Base-by-base conservation (phyloP, 2,329 filamentous ascomycete genomes). In the Leptosphaerulina australis region DNA sequence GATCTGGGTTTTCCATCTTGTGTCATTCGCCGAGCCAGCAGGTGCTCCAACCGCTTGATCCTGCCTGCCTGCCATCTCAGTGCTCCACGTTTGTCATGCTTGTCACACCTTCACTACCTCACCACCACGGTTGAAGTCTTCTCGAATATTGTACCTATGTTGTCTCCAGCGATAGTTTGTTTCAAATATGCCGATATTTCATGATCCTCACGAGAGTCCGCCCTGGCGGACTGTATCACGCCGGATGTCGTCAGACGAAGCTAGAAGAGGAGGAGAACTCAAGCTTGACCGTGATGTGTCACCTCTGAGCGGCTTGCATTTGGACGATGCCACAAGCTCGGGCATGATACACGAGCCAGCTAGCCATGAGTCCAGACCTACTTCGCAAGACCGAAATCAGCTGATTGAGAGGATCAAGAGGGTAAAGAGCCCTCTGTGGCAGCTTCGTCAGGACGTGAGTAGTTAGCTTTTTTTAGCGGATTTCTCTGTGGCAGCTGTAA, bases 321-420 rank as follows among this genome's bases (percentile, higher is more conserved):
- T 58, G 20, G 39, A 49, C 26, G 31, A 43, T 40, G 18, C 54
- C 9, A 24, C 28, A 20, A 40, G 44, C 1, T 37, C 49, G 9
- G 37, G 22, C 30, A 37, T 50, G 40, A 49, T 37, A 22, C 25
- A 55, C 26, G 53, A 58, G 15, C 47, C 51, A 22, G 67, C 66
- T 14, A 61, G 50, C 26, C 62, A 63, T 28, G 55, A 47, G 20
- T 54, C 53, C 34, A 67, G 59, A 46, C 56, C 69, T n/a, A 47
- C 58, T 12, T 53, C 57, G 31, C 64, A 76, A 36, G 85, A 91
- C 69, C 83, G 92, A 57, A 84, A 85, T 49, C 88, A 92, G 71
- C 77, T 96, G 62, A 97, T 97, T 49, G 84, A 91, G 72, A 83
- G 87, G 58, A 81, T 97, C 59, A 97, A 97, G 76, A 84, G 83